phyloP scores from a whole-genome alignment of 129 eudicot species.

The Artemisia tridentata region DNA sequence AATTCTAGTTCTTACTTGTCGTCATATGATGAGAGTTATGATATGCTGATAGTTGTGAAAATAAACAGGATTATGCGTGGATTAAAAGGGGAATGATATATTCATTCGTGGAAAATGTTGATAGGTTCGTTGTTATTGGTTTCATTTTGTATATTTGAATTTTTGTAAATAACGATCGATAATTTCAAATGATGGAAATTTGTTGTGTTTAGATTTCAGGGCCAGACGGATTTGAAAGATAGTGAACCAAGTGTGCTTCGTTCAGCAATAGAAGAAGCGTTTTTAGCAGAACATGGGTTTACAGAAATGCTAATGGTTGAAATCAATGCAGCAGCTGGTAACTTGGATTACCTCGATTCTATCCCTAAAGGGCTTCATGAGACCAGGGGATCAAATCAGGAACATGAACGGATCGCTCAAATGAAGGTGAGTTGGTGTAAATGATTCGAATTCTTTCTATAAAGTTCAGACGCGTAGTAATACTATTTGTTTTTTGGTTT shows the following conservation, averaged over 20 bases:
- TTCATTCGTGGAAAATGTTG: slow-evolving; percentile 78
- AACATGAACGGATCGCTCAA: slow-evolving; percentile 41
- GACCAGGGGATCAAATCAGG: slow-evolving; percentile 51
- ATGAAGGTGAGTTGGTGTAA: slow-evolving; percentile 48
- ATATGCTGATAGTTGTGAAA: slow-evolving; percentile 17
- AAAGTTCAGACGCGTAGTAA: slow-evolving; percentile 17
- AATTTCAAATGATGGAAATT: slow-evolving; percentile 3
- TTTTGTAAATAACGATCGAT: slow-evolving; percentile 3
- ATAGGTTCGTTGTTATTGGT: slow-evolving; percentile 48
- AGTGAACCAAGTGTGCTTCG: slow-evolving; percentile 74
- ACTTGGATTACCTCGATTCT: slow-evolving; percentile 55
- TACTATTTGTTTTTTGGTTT: neutral
- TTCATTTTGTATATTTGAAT: slow-evolving; percentile 16
- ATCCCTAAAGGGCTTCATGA: slow-evolving; percentile 54
- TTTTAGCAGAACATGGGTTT: slow-evolving; percentile 86
- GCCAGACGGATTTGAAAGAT: slow-evolving; percentile 75
- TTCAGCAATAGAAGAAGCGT: slow-evolving; percentile 95
- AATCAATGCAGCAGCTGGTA: slow-evolving; percentile 90
- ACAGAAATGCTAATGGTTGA: slow-evolving; percentile 88
- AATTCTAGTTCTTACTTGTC: neutral
- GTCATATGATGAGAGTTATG: slow-evolving; percentile 2
- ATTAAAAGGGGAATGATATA: slow-evolving; percentile 67
- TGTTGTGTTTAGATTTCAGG: slow-evolving; percentile 68
- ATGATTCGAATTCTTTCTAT: neutral
- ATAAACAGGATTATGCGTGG: slow-evolving; percentile 88